These are phyloP conservation scores for Boeremia exigua DNA, from an alignment of 2,329 filamentous ascomycete genomes.

Conservation along the genomic window DNA sequence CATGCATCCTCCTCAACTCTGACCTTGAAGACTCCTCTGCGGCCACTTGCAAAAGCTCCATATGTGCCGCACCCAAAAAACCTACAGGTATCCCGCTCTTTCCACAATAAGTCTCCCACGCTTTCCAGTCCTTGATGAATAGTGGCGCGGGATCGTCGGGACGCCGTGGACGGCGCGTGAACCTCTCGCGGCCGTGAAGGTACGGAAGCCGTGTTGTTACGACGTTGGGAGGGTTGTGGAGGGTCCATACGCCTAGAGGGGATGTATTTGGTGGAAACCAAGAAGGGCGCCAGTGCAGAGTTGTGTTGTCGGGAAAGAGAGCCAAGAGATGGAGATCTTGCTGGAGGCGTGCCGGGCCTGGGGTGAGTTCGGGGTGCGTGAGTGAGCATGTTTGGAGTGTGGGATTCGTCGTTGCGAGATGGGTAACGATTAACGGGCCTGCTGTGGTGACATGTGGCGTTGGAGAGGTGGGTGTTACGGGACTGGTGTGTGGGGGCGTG, in stretches of 20 bases:
- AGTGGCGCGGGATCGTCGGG: constrained; percentile 19
- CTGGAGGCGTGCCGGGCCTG: constrained; percentile 28
- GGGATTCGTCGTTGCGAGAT: no score
- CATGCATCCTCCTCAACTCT: constrained; percentile 1
- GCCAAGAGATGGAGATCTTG: constrained; percentile 38
- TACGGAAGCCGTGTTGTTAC: constrained; percentile 31
- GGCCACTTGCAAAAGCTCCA: constrained; percentile 26
- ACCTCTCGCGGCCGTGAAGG: constrained; percentile 3
- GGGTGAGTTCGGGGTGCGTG: background rate
- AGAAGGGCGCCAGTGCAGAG: constrained; percentile 35
- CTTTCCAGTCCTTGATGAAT: constrained; percentile 30
- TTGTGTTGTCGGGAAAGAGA: constrained; percentile 34
- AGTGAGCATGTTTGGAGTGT: background rate
- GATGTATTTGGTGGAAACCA: constrained; percentile 29
- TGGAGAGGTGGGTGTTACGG: no score
- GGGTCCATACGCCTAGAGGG: constrained; percentile 27
- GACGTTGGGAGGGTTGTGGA: constrained; percentile 40
- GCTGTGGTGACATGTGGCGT: no score
- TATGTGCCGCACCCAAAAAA: constrained; percentile 30
- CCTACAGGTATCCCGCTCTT: constrained; percentile 31
- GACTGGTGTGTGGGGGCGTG: no score
- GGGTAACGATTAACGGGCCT: no score
- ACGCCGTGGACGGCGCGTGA: constrained; percentile 32
- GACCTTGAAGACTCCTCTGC: background rate
- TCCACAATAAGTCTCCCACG: constrained; percentile 32